Evolutionary conservation across 306 rosid species (phyloP).

Genomic region (Quercus glauca): DNA sequence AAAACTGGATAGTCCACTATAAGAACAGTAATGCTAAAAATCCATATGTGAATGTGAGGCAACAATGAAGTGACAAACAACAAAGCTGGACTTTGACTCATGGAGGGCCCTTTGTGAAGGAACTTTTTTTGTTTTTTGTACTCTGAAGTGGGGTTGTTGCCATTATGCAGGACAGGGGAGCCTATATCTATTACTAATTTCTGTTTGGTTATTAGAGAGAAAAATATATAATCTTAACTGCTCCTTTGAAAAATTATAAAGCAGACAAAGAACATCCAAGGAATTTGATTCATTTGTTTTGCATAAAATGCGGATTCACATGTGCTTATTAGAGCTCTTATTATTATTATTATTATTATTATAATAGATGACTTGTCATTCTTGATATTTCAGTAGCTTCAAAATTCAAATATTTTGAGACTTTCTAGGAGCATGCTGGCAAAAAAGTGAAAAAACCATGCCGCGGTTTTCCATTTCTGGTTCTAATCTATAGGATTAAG

Average conservation of each 20-base stretch:
- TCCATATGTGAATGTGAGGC: constrained; percentile 18
- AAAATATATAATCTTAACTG: constrained; percentile 52
- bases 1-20: not conserved
- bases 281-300: constrained; percentile 46
- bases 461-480: constrained; percentile 55
- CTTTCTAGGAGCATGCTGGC: constrained; percentile 48
- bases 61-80: constrained; percentile 20
- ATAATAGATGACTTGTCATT: constrained; percentile 23
- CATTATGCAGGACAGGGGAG: constrained; percentile 53
- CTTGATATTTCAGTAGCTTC: constrained; percentile 29
- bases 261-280: constrained; percentile 61
- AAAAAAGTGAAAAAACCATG: constrained; percentile 30
- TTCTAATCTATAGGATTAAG: constrained; percentile 24
- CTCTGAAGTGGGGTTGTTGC: constrained; percentile 64
- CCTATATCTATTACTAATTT: constrained; percentile 21
- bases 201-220: constrained; percentile 35
- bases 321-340: constrained; percentile 44
- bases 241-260: constrained; percentile 93
- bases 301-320: constrained; percentile 84
- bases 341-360: not conserved
- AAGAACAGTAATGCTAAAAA: constrained; percentile 10
- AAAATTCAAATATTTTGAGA: constrained; percentile 56
- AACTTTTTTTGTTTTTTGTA: constrained; percentile 22
- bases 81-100: constrained; percentile 24
- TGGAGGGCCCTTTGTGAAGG: constrained; percentile 30